A percentile compares a stretch with the other conserved stretches of the same genome.
Conservation (phyloP, 192 early-diverging fungal species). For the Thamnidium elegans region DNA sequence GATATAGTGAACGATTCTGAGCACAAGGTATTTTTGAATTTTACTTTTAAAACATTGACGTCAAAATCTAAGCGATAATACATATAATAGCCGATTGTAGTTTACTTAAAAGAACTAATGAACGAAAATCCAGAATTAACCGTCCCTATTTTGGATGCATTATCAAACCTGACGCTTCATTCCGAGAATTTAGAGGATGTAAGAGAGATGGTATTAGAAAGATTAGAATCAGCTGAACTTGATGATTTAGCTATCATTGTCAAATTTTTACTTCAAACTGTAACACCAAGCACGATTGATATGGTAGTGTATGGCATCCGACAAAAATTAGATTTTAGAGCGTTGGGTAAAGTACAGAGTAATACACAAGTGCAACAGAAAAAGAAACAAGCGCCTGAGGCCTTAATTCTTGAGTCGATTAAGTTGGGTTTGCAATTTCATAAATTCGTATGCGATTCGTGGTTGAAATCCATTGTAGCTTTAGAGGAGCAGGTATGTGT, state of each 20-base stretch:
- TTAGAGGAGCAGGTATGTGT: slow-evolving; percentile 43
- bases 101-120: slow-evolving; percentile 60
- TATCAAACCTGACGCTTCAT: slow-evolving; percentile 62
- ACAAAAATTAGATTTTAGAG: slow-evolving; percentile 60
- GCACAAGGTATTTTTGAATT: slow-evolving; percentile 40
- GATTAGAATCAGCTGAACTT: slow-evolving; percentile 64
- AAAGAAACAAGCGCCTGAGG: slow-evolving; percentile 40
- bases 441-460: slow-evolving; percentile 66
- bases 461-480: slow-evolving; percentile 61
- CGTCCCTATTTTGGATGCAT: slow-evolving; percentile 68
- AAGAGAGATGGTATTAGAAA: slow-evolving; percentile 56
- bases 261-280: slow-evolving; percentile 70
- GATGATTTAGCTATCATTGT: slow-evolving; percentile 69
- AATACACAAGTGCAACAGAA: slow-evolving; percentile 3
- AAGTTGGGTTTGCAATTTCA: slow-evolving; percentile 63
- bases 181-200: slow-evolving; percentile 47
- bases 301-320: slow-evolving; percentile 50
- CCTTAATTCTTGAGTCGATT: slow-evolving; percentile 60
- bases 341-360: slow-evolving; percentile 49
- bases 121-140: slow-evolving; percentile 53
- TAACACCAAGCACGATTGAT: slow-evolving; percentile 45
- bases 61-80: not conserved
- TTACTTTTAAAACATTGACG: no score
- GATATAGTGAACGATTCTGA: slow-evolving; percentile 75
- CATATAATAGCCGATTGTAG: slow-evolving; percentile 46